These are phyloP conservation scores for Emmonsiellopsis sp. DNA, from an alignment of 2,329 filamentous ascomycete genomes.

Conservation along the genomic window DNA sequence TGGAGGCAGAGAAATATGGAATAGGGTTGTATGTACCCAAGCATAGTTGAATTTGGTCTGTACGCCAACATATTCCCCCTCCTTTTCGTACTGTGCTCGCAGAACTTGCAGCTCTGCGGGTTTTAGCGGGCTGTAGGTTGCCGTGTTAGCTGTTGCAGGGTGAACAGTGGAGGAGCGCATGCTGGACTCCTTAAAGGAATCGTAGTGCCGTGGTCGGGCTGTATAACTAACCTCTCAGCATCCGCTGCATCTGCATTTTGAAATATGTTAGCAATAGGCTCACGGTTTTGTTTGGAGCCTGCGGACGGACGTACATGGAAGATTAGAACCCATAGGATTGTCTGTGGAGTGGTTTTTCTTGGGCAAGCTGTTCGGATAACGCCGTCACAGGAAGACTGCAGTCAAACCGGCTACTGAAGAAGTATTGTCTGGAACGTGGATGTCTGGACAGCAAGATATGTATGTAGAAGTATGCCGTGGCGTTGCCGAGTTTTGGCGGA, in stretches of 20 bases:
- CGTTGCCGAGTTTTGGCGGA: neutral
- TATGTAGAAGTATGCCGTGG: neutral
- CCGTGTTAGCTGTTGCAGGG: neutral
- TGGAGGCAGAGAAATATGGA: neutral
- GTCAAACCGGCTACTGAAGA: no score
- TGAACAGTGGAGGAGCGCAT: neutral
- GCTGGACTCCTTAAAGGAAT: neutral
- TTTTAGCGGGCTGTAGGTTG: slow-evolving; percentile 63
- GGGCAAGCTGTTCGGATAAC: neutral
- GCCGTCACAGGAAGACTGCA: no score
- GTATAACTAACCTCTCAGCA: slow-evolving; percentile 67
- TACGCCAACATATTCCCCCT: slow-evolving; percentile 91
- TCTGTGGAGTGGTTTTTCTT: neutral
- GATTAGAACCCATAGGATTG: slow-evolving; percentile 34
- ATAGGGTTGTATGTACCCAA: slow-evolving; percentile 56
- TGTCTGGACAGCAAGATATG: neutral
- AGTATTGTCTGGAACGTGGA: neutral
- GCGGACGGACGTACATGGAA: slow-evolving; percentile 38
- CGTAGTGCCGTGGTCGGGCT: neutral
- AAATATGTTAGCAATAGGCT: slow-evolving; percentile 14
- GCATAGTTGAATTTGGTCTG: slow-evolving; percentile 99
- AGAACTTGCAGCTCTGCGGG: slow-evolving; percentile 87
- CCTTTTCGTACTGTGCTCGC: slow-evolving; percentile 90
- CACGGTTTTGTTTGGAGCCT: slow-evolving; percentile 13
- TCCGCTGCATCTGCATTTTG: slow-evolving; percentile 75